Evolutionary conservation across 2,329 filamentous ascomycete species (phyloP).

Genomic region (Acarospora socialis): DNA sequence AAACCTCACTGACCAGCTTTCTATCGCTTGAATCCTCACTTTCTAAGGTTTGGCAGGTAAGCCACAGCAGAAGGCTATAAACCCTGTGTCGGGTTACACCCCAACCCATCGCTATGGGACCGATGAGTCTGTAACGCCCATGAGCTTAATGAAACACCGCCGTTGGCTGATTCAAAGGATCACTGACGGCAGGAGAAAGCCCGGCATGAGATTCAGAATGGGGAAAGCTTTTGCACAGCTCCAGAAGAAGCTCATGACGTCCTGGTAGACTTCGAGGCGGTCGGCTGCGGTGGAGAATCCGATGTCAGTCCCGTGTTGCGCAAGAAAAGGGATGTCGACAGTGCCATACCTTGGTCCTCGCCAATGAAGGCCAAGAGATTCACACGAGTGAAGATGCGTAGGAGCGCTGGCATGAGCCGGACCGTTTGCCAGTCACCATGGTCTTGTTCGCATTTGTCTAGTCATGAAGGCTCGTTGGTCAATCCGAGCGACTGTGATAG

Average conservation of each 20-base stretch:
- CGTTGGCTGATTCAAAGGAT: background rate
- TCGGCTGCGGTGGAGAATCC: conserved; percentile 1
- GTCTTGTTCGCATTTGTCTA: background rate
- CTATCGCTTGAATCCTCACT: conserved; percentile 2
- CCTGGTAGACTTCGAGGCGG: conserved; percentile 5
- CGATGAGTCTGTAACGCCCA: conserved; percentile 1
- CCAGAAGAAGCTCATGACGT: conserved; percentile 9
- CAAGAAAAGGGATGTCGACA: background rate
- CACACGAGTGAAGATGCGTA: conserved; percentile 9
- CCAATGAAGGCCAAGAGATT: conserved; percentile 9
- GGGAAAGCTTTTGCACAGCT: conserved; percentile 9
- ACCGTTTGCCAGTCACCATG: conserved; percentile 4
- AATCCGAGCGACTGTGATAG: background rate
- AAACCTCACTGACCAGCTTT: conserved; percentile 4
- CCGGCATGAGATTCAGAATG: conserved; percentile 7
- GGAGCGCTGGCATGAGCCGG: conserved; percentile 7
- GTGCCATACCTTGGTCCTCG: conserved; percentile 6
- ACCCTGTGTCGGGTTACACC: conserved; percentile 6
- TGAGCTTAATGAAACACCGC: background rate
- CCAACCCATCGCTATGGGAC: conserved; percentile 8
- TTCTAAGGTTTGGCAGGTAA: conserved; percentile 3
- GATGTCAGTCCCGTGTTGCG: background rate
- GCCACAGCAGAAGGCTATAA: conserved; percentile 2
- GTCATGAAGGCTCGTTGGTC: background rate
- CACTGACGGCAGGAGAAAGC: conserved; percentile 8